Base-by-base conservation (phyloP, 306 rosid species). In the Cyclanthera cordifolia region DNA sequence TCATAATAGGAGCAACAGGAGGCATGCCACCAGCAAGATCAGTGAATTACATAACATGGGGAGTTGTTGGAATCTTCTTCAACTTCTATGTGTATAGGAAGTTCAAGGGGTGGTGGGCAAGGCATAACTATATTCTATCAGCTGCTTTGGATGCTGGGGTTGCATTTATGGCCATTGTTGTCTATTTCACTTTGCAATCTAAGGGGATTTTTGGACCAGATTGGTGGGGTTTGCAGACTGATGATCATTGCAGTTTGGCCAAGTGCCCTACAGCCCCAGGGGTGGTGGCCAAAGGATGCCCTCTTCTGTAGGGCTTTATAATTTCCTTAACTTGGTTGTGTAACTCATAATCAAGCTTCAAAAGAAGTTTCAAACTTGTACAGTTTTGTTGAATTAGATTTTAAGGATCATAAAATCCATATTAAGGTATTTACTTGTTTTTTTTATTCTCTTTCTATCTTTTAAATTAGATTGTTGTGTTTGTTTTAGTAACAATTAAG, bases 71-170 rank as follows among this genome's bases (percentile, higher is more conserved):
- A 41, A 56, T 79, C 2, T 52, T 82, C 74, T 82, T 82, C 61
- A 82, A 66, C 50, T 69, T 68, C 48, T 72, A 68, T 46, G 48
- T 82, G 21, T 78, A 68, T 59, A 74, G 69, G 49, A 73, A 60
- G 64, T 73, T 66, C 65, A 78, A 64, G 69, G 57, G 50, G 19
- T 82, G 85, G 77, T 82, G 97, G 97, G 90, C 87, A 4, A 69
- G 89, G 20, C 88, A 91, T 46, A 91, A 85, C 64, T 91, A 91
- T 73, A 80, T 88, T 58, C 77, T 88, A 3, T 86, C 95, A 3
- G 95, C 93, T 37, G 93, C 80, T 50, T 54, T 91, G 67, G 91
- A 90, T 67, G 89, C 91, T 34, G 89, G 95, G 0, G 74, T 86
- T 69, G 94, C 97, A 69, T 86, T 88, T 43, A 71, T 74, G 76